Evolutionary conservation across 2,329 filamentous ascomycete species (phyloP), one percentile per base, ranked within the genome.

Genomic region (Sporothrix sp.): DNA sequence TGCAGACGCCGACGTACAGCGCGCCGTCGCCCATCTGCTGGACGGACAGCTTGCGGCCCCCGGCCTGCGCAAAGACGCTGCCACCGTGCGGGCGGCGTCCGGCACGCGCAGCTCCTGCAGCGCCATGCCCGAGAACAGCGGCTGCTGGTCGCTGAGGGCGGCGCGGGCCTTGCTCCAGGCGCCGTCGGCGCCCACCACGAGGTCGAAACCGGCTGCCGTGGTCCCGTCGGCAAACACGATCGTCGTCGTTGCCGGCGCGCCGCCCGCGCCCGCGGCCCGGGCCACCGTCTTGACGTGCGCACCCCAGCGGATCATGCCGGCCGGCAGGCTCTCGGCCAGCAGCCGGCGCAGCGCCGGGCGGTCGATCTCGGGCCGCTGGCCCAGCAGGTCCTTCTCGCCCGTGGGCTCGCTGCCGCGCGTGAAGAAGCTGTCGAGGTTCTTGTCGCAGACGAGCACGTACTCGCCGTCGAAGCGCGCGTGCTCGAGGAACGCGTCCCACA

Each of bases 281-380:
- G 64, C 61, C 8, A 76, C 62, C 4, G 62, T 57, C 44, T 63
- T 59, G 16, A 81, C 66, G 44, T 62, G 68, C 40, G 66, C 62
- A 2, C 66, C 68, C 74, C 72, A 79, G 50, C 64, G 61, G 37
- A 78, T 68, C 50, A 62, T 71, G 4, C 61, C 68, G 7, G 65
- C 59, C 0, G 75, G 67, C 9, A 76, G 63, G 2, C 71, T 71
- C 21, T 70, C 63, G 16, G 69, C 60, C 8, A 78, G 62, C 3
- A 78, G 62, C 39, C 67, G 58, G 7, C 71, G 65, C 14, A 78
- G 64, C 20, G 64, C 61, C 6, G 63, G 56, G 16, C 75, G 70
- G 59, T 80, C 75, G 53, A 80, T 79, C 58, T 79, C 76, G 0
- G 74, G 74, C 7, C 71, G 66, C 51, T 69, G 66, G 39, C 55